These are phyloP conservation scores for Pseudogymnoascus sp. DNA, from an alignment of 2,329 filamentous ascomycete species.

Conservation along the genomic window DNA sequence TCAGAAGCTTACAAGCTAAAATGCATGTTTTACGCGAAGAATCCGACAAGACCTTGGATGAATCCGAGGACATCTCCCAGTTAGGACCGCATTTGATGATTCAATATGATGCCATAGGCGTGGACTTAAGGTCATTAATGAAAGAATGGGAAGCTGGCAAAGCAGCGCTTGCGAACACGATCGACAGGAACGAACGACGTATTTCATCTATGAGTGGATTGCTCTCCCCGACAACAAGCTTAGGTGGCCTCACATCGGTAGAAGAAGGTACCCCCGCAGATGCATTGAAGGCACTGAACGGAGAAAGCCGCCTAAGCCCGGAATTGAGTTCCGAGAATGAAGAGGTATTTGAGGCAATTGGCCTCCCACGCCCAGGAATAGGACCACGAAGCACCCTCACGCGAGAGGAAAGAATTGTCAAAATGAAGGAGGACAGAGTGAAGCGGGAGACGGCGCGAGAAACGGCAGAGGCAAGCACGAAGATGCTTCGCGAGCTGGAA, in stretches of 20 bases:
- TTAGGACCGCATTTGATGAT: conserved; percentile 71
- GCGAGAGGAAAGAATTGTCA: conserved; percentile 77
- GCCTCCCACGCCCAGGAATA: conserved; percentile 63
- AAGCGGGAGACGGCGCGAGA: conserved; percentile 64
- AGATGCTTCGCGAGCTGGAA: conserved; percentile 89
- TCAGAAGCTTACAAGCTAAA: conserved; percentile 88
- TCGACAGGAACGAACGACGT: conserved; percentile 71
- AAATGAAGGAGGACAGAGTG: conserved; percentile 80
- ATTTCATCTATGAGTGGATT: conserved; percentile 51
- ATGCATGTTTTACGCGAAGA: conserved; percentile 87
- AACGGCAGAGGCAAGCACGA: conserved; percentile 71
- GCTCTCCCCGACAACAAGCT: conserved; percentile 51
- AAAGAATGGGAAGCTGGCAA: conserved; percentile 84
- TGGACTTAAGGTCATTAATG: conserved; percentile 72
- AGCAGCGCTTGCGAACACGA: conserved; percentile 69
- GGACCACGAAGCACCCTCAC: conserved; percentile 64
- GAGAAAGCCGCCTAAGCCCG: conserved; percentile 50
- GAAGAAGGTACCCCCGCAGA: conserved; percentile 54
- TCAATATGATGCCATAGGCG: conserved; percentile 91
- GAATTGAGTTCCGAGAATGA: conserved; percentile 55
- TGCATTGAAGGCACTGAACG: conserved; percentile 71
- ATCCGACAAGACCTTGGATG: conserved; percentile 70
- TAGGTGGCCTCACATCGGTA: conserved; percentile 60
- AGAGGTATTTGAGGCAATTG: conserved; percentile 87
- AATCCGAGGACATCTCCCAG: conserved; percentile 63